Conservation (phyloP, 1,284 basidiomycete genomes). For the Naganishia sp. region DNA sequence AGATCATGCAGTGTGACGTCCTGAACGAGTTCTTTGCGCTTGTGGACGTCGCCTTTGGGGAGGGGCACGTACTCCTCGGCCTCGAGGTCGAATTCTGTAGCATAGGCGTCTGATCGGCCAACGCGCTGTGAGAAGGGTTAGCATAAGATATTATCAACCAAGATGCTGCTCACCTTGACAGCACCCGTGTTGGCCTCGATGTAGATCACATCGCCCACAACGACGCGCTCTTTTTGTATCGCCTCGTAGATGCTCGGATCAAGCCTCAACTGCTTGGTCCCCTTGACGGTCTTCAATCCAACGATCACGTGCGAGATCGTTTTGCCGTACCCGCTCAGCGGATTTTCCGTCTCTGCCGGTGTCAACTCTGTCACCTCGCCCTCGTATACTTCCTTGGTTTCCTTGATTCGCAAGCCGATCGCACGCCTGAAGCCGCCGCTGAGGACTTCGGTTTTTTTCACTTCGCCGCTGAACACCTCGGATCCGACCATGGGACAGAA, state of each 20-base stretch:
- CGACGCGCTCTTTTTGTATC: slow-evolving; percentile 95
- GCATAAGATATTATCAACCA: too few relatives aligned
- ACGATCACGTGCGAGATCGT: slow-evolving; percentile 96
- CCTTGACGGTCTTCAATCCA: slow-evolving; percentile 94
- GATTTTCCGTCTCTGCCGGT: slow-evolving; percentile 92
- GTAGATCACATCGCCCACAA: slow-evolving; percentile 95
- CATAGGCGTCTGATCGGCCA: slow-evolving; percentile 95
- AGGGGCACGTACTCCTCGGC: slow-evolving; percentile 97
- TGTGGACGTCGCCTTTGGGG: slow-evolving; percentile 97
- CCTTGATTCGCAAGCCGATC: slow-evolving; percentile 93
- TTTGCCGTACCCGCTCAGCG: slow-evolving; percentile 94
- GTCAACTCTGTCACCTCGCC: slow-evolving; percentile 97
- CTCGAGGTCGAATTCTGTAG: slow-evolving; percentile 97
- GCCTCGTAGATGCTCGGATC: slow-evolving; percentile 97
- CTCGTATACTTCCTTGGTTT: slow-evolving; percentile 98
- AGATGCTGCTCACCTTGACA: slow-evolving; percentile 71
- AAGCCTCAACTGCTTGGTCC: slow-evolving; percentile 94
- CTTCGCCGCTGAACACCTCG: slow-evolving; percentile 94
- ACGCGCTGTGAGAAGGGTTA: slow-evolving; percentile 66
- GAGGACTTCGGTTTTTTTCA: slow-evolving; percentile 99
- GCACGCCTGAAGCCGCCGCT: slow-evolving; percentile 92
- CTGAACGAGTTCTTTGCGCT: slow-evolving; percentile 94
- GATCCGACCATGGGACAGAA: slow-evolving; percentile 98
- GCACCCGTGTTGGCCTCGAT: slow-evolving; percentile 93
- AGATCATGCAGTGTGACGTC: slow-evolving; percentile 96